phyloP scores from a whole-genome alignment of 257 asterid genomes.

The Misopates orontium region DNA sequence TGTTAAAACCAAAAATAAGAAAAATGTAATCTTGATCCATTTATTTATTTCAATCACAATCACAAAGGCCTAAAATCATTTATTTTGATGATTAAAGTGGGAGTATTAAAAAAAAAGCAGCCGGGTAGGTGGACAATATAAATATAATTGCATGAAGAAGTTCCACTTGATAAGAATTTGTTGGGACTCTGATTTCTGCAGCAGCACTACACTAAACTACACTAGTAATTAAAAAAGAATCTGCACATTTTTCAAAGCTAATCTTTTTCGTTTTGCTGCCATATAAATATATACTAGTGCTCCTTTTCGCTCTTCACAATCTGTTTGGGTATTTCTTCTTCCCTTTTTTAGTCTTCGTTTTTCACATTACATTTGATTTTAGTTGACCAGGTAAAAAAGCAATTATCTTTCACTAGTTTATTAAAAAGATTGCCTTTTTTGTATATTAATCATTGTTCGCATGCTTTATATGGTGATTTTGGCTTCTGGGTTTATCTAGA shows the following conservation, averaged over 20 bases:
- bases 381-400: slow-evolving; percentile 24
- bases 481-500: slow-evolving; percentile 15
- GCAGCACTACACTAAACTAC: not conserved
- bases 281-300: slow-evolving; percentile 11
- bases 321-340: not conserved
- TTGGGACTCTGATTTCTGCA: not conserved
- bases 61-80: too few species aligned
- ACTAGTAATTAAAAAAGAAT: too few species aligned
- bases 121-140: slow-evolving; percentile 18
- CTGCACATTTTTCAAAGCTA: slow-evolving; percentile 34
- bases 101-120: not conserved
- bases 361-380: not conserved
- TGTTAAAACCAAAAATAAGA: not conserved
- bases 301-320: slow-evolving; percentile 14
- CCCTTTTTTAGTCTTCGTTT: not conserved
- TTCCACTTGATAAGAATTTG: not conserved
- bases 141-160: not conserved
- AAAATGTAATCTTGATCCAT: not conserved
- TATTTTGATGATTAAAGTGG: too few species aligned
- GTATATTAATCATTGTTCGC: too few species aligned
- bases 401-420: not conserved
- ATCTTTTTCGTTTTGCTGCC: slow-evolving; percentile 19
- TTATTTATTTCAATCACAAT: too few species aligned
- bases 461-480: slow-evolving; percentile 4
- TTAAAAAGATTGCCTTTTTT: not conserved